Evolutionary conservation across 2,329 filamentous ascomycete species (phyloP), one percentile per base, ranked within the genome.

Genomic region (Paracoccidioides brasiliensis): DNA sequence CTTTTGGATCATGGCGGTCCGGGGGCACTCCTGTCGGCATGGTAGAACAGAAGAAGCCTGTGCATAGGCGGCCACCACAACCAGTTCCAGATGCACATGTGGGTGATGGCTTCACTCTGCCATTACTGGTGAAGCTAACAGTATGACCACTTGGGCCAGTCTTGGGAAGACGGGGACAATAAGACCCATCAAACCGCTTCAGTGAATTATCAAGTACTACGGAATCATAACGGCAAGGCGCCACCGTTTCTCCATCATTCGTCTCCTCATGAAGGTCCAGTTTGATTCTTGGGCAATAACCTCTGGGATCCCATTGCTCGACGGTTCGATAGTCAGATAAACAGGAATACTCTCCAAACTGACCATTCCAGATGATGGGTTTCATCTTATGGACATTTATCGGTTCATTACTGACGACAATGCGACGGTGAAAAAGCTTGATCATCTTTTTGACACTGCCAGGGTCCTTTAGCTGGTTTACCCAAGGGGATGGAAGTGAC

Each of bases 371-470:
- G 44, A 49, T 49, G 28, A 49, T 37, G 22, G 22, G 45, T 33
- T 49, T 49, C 45, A 30, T 37, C 4, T 6, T 4, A n/a, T 43
- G 3, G 2, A n/a, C 41, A 32, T 37, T 8, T 12, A 14, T 0
- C 28, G 3, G 12, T 15, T 14, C 30, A 3, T 49, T 12, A 37
- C 8, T 28, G 45, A 49, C 45, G 4, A 22, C 28, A 22, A 49
- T 5, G 9, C 45, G 28, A n/a, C 44, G 44, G 12, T 46, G 44
- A n/a, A 46, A 46, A 46, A 46, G 32, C 50, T 43, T 52, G 12
- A 52, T 41, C 50, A 52, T 52, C 8, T 52, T 52, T n/a, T 52
- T 52, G 4, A 52, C 37, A 6, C 32, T 52, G 12, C 35, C 50
- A 43, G 50, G 37, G 37, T 10, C 8, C 28, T 1, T 14, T 10